A percentile compares a stretch with the other conserved stretches of the same genome.
These are phyloP conservation scores for Termitomyces sp. DNA, from an alignment of 768 basidiomycete species.

Conservation along the genomic window DNA sequence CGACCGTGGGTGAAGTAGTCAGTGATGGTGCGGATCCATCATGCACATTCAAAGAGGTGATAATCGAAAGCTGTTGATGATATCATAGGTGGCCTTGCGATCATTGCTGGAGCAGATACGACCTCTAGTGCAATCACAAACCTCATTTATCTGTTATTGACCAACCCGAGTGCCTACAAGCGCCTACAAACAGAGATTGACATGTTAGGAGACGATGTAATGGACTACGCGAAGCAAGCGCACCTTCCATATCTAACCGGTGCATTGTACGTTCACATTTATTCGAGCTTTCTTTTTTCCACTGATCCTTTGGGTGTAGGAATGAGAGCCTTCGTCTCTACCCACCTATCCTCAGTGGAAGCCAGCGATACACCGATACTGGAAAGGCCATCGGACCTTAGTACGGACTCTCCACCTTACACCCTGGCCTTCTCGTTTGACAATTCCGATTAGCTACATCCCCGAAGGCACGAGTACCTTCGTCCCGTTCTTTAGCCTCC, in stretches of 20 bases:
- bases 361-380: slow-evolving; percentile 34
- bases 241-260: slow-evolving; percentile 30
- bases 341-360: slow-evolving; percentile 43
- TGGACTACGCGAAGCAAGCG: slow-evolving; percentile 20
- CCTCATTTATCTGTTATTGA: slow-evolving; percentile 28
- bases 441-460: slow-evolving; percentile 28
- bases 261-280: slow-evolving; percentile 23
- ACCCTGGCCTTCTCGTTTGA: not conserved
- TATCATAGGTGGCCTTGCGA: slow-evolving; percentile 22
- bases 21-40: slow-evolving; percentile 25
- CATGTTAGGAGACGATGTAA: slow-evolving; percentile 17
- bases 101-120: slow-evolving; percentile 39
- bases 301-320: slow-evolving; percentile 20
- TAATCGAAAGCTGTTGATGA: not conserved
- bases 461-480: slow-evolving; percentile 39
- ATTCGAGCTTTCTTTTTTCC: not conserved
- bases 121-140: slow-evolving; percentile 27
- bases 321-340: slow-evolving; percentile 45
- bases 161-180: slow-evolving; percentile 23
- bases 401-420: slow-evolving; percentile 20
- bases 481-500: slow-evolving; percentile 36
- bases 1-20: slow-evolving; percentile 25
- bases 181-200: slow-evolving; percentile 31
- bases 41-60: not conserved
- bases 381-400: slow-evolving; percentile 33